Conservation (phyloP, 1,284 basidiomycete species). For the Tremellales sp. region DNA sequence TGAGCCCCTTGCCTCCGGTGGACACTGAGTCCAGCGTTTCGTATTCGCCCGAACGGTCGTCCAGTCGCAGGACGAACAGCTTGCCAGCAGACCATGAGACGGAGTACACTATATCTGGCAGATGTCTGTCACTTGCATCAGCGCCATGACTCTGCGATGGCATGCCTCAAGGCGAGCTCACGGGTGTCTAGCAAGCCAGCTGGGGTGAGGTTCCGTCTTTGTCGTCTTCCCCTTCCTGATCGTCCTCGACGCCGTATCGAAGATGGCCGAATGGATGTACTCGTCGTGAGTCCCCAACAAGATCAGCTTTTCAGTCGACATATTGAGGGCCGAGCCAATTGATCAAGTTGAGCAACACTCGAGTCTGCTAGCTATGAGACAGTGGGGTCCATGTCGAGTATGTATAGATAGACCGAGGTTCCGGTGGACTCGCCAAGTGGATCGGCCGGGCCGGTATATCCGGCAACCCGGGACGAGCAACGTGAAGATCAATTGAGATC, state of each 20-base stretch:
- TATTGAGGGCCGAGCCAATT: background rate
- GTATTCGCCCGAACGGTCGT: slow-evolving; percentile 8
- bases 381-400: background rate
- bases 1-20: slow-evolving; percentile 20
- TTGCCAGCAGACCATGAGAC: slow-evolving; percentile 25
- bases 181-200: slow-evolving; percentile 28
- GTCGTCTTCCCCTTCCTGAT: slow-evolving; percentile 8
- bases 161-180: too few species aligned
- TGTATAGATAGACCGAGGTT: background rate
- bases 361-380: background rate
- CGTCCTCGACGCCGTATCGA: slow-evolving; percentile 11
- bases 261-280: slow-evolving; percentile 18
- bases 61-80: slow-evolving; percentile 15
- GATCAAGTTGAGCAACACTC: too few species aligned
- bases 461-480: too few species aligned
- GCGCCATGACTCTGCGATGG: background rate
- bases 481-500: too few species aligned
- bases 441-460: background rate
- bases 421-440: background rate
- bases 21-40: slow-evolving; percentile 19
- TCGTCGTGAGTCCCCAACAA: slow-evolving; percentile 24
- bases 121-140: slow-evolving; percentile 2
- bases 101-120: slow-evolving; percentile 20
- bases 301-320: slow-evolving; percentile 11
- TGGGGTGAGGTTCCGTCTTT: slow-evolving; percentile 15